Evolutionary conservation across 2,329 filamentous ascomycete species (phyloP).

Genomic region (Whalleya microplaca): DNA sequence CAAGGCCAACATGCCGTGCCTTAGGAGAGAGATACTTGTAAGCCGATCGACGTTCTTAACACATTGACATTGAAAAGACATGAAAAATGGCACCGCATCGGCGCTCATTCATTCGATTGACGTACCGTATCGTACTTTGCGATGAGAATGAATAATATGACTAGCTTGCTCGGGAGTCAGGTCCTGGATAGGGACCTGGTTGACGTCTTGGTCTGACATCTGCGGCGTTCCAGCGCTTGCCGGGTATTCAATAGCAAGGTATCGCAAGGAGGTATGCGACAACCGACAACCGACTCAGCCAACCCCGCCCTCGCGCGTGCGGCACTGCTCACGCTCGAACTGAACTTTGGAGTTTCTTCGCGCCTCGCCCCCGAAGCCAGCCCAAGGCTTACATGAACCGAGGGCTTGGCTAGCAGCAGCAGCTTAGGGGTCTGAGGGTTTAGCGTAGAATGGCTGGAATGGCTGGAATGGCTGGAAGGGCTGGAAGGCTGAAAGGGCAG

Average conservation of each 20-base stretch:
- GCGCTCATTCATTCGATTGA: constrained; percentile 20
- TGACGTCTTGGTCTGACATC: constrained; percentile 39
- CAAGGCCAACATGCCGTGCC: constrained; percentile 70
- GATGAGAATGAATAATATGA: constrained; percentile 70
- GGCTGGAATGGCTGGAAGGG: too few species aligned
- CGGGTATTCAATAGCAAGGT: too few species aligned
- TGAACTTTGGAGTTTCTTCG: constrained; percentile 9
- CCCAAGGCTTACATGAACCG: constrained; percentile 15
- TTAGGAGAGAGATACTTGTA: constrained; percentile 33
- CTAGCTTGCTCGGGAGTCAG: constrained; percentile 68
- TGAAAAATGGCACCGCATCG: neutral
- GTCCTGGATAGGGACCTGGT: constrained; percentile 54
- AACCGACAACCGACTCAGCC: neutral
- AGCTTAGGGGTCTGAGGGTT: constrained; percentile 11
- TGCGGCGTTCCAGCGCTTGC: constrained; percentile 10
- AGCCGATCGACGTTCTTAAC: constrained; percentile 19
- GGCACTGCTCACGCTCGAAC: constrained; percentile 3
- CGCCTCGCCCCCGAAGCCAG: constrained; percentile 12
- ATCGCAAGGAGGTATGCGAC: neutral
- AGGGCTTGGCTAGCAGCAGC: constrained; percentile 7
- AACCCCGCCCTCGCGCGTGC: constrained; percentile 10
- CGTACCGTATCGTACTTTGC: constrained; percentile 71
- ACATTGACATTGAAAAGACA: constrained; percentile 1
- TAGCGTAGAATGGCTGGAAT: constrained; percentile 20
- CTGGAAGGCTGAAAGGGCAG: constrained; percentile 16